phyloP scores from a whole-genome alignment of 108 stramenopile genomes.

The Skeletonema costatum region DNA sequence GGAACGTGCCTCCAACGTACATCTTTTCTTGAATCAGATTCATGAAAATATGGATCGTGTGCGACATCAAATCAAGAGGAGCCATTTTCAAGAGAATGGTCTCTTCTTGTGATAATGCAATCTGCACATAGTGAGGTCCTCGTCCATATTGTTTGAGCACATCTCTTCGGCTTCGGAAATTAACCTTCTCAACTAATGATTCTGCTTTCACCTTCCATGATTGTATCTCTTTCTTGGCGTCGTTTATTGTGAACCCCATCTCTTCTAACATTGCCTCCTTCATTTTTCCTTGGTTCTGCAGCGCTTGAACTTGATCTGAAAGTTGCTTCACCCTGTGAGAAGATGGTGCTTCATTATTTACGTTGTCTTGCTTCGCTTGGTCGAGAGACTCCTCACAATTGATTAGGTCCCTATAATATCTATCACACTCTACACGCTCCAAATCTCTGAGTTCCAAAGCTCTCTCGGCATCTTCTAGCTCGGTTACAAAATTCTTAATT shows the following conservation, averaged over 20 bases:
- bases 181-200: conserved; percentile 8
- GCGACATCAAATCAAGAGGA: conserved; percentile 42
- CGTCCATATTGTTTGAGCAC: conserved; percentile 27
- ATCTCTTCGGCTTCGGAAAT: conserved; percentile 13
- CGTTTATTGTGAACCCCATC: not conserved
- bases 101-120: conserved; percentile 19
- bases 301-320: not conserved
- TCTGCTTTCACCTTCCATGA: conserved; percentile 9
- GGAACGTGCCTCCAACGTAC: conserved; percentile 46
- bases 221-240: not conserved
- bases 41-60: conserved; percentile 35
- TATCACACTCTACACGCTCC: conserved; percentile 45
- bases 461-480: conserved; percentile 14
- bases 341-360: not conserved
- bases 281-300: not conserved
- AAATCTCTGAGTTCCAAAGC: conserved; percentile 40
- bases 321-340: not conserved
- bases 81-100: conserved; percentile 33
- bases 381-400: conserved; percentile 14
- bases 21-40: conserved; percentile 34
- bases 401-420: conserved; percentile 8
- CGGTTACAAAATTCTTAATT: not conserved
- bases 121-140: conserved; percentile 29
- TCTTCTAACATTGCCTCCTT: not conserved
- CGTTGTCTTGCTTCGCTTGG: not conserved